phyloP scores from a whole-genome alignment of 208 protist genomes.

The Wallacemonas sp. region DNA sequence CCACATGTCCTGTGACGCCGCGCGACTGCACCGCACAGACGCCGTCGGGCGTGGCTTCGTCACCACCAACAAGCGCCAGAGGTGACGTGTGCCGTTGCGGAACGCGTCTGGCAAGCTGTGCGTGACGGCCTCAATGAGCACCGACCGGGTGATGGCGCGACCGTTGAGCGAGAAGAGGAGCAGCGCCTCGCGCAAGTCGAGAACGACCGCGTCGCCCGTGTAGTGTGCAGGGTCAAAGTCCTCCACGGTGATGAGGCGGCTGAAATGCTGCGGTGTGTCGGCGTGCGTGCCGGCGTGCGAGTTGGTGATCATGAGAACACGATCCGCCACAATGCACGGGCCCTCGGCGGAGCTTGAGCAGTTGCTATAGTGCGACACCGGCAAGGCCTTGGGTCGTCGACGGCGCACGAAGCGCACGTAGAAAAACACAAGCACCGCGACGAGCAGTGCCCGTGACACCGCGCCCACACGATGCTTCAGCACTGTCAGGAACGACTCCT shows the following conservation, averaged over 20 bases:
- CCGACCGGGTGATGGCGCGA: constrained; percentile 37
- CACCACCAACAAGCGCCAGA: constrained; percentile 61
- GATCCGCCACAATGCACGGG: constrained; percentile 58
- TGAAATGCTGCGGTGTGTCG: constrained; percentile 70
- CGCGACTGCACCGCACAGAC: too few species aligned
- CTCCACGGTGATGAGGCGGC: constrained; percentile 24
- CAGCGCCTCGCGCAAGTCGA: constrained; percentile 49
- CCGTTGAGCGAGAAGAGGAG: constrained; percentile 14
- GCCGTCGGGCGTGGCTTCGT: constrained; percentile 18
- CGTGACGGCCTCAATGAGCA: constrained; percentile 38
- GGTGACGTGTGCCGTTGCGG: constrained; percentile 11
- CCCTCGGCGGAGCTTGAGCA: constrained; percentile 33
- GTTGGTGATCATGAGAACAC: constrained; percentile 59
- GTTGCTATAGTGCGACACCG: constrained; percentile 44
- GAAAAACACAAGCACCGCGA: constrained; percentile 8
- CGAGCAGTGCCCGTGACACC: neutral
- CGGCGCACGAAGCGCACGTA: constrained; percentile 36
- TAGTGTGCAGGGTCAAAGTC: constrained; percentile 68
- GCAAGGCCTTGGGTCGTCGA: constrained; percentile 26
- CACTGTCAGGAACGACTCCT: neutral
- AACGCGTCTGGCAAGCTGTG: constrained; percentile 17
- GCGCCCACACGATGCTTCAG: neutral
- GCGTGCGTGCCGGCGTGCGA: constrained; percentile 80
- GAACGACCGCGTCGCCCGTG: constrained; percentile 55
- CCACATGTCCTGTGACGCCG: constrained; percentile 12